Conservation (phyloP, 2,329 filamentous ascomycete species). For the Paracorniculantispora psalliotae region DNA sequence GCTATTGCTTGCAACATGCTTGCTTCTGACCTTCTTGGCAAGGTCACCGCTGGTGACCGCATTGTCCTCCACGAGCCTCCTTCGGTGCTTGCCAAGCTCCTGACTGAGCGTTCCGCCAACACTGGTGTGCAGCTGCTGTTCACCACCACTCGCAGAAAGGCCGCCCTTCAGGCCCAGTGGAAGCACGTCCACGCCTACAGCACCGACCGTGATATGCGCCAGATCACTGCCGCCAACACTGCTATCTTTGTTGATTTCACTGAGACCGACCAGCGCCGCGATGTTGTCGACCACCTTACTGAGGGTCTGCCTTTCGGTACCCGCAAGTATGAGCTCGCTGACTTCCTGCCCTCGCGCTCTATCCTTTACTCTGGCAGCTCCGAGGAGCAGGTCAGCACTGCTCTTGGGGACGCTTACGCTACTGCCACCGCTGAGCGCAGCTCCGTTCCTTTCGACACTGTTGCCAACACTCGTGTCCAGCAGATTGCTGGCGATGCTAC, state of each 20-base stretch:
- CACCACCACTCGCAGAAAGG: conserved; percentile 11
- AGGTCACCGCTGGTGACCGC: conserved; percentile 4
- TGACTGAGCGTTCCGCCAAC: conserved; percentile 6
- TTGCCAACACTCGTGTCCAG: conserved; percentile 12
- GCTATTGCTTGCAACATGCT: conserved; percentile 13
- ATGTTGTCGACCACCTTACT: conserved; percentile 11
- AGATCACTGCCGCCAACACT: conserved; percentile 11
- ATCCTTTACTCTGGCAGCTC: conserved; percentile 11
- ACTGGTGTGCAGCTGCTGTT: conserved; percentile 10
- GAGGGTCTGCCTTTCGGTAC: conserved; percentile 12
- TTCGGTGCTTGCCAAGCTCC: conserved; percentile 6
- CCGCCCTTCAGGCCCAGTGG: conserved; percentile 9
- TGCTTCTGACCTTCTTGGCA: conserved; percentile 7
- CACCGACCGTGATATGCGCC: conserved; percentile 10
- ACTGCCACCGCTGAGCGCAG: background rate
- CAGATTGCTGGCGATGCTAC: conserved; percentile 7
- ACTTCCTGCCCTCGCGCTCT: conserved; percentile 11
- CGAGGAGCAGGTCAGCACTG: conserved; percentile 9
- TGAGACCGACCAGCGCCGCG: conserved; percentile 7
- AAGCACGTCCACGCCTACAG: conserved; percentile 12
- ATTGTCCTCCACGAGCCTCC: conserved; percentile 14
- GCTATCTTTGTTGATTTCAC: conserved; percentile 12
- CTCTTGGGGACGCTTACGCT: conserved; percentile 5
- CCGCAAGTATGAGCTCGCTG: conserved; percentile 11
- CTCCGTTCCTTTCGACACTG: conserved; percentile 11